Percentiles rank a stretch among this genome's conserved stretches.
Conservation (phyloP, 2,329 filamentous ascomycete genomes). For the Penicillium sp. region DNA sequence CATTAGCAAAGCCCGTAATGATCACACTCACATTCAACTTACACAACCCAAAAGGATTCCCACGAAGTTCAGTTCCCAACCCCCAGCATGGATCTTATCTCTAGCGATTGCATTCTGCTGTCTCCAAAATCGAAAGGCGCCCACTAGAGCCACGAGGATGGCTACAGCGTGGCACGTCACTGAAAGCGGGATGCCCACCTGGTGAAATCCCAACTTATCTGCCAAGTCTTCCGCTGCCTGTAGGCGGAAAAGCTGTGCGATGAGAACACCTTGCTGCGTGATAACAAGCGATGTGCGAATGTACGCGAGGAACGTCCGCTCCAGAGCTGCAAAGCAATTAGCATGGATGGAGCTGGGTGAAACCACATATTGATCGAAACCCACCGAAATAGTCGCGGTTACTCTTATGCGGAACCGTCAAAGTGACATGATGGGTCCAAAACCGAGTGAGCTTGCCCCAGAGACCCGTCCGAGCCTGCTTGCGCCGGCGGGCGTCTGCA, state of each 20-base stretch:
- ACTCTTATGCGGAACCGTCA: slow-evolving; percentile 42
- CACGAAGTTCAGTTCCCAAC: slow-evolving; percentile 59
- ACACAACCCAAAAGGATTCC: slow-evolving; percentile 52
- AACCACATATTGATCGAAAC: slow-evolving; percentile 4
- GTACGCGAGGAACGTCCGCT: slow-evolving; percentile 74
- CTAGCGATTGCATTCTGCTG: slow-evolving; percentile 61
- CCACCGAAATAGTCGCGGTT: slow-evolving; percentile 47
- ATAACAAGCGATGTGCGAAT: slow-evolving; percentile 70
- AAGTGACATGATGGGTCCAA: slow-evolving; percentile 66
- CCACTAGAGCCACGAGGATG: slow-evolving; percentile 54
- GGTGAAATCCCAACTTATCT: slow-evolving; percentile 58
- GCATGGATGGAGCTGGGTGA: background rate
- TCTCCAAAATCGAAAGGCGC: slow-evolving; percentile 61
- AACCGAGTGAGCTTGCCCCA: slow-evolving; percentile 70
- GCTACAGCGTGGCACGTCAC: slow-evolving; percentile 53
- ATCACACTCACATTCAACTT: slow-evolving; percentile 30
- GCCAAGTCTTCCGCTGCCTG: slow-evolving; percentile 49
- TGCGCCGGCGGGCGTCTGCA: slow-evolving; percentile 4
- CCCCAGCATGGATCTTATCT: slow-evolving; percentile 60
- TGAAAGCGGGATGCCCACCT: slow-evolving; percentile 62
- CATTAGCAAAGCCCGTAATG: slow-evolving; percentile 3
- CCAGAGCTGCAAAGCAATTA: slow-evolving; percentile 57
- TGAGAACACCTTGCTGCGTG: slow-evolving; percentile 65
- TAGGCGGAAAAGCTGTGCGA: slow-evolving; percentile 68
- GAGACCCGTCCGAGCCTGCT: slow-evolving; percentile 48